Conservation (phyloP, 768 basidiomycete genomes). For the Podaxis sp. region DNA sequence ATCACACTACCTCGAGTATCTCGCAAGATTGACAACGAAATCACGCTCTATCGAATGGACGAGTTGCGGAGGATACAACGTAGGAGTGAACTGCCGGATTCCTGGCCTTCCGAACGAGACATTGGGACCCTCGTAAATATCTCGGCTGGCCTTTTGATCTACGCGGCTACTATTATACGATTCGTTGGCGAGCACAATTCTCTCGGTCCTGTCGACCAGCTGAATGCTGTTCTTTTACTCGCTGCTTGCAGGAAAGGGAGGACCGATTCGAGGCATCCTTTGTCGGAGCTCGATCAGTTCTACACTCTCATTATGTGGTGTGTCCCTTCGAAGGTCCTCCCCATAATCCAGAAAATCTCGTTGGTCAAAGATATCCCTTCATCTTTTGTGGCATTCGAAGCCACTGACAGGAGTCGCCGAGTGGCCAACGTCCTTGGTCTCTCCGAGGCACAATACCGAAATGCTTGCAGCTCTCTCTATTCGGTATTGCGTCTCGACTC, state of each 20-base stretch:
- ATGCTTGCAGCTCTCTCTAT: neutral
- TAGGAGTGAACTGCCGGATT: neutral
- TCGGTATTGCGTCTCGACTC: neutral
- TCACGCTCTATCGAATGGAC: slow-evolving; percentile 5
- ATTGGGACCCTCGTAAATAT: neutral
- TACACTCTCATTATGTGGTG: neutral
- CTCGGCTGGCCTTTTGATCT: neutral
- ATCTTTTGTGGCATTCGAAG: neutral
- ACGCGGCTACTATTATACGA: neutral
- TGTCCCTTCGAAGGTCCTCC: neutral
- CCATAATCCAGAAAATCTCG: neutral
- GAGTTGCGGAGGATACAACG: neutral
- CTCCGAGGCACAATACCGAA: neutral
- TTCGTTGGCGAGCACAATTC: neutral
- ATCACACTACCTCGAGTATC: neutral
- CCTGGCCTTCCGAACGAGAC: slow-evolving; percentile 6
- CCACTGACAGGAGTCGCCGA: neutral
- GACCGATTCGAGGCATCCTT: neutral
- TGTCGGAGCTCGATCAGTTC: neutral
- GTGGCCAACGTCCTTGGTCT: neutral
- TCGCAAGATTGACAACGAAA: neutral
- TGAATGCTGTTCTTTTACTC: neutral
- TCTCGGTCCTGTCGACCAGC: neutral
- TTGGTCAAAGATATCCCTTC: neutral
- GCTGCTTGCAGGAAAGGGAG: neutral